A percentile compares a stretch with the other conserved stretches of the same genome.
Evolutionary conservation across 768 basidiomycete species (phyloP).

Genomic region (Tulasnella sp.): DNA sequence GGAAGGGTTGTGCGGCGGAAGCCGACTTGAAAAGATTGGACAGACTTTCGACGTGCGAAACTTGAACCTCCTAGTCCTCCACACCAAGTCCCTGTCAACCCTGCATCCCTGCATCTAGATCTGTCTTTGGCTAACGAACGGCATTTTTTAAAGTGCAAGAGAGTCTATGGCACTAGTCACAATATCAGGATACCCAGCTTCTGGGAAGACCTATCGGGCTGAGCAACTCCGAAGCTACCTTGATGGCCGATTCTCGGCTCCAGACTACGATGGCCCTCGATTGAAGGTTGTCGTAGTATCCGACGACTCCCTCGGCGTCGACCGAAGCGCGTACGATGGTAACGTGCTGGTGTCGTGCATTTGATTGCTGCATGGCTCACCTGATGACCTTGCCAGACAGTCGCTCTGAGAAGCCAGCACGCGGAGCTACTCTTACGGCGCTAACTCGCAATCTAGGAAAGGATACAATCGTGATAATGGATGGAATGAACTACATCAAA

Average conservation of each 20-base stretch:
- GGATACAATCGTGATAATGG: conserved; percentile 81
- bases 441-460: conserved; percentile 67
- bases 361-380: conserved; percentile 1
- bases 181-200: conserved; percentile 79
- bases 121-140: not conserved
- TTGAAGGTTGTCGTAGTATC: conserved; percentile 53
- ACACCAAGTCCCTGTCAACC: not conserved
- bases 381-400: conserved; percentile 49
- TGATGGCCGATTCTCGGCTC: conserved; percentile 47
- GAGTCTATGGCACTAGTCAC: conserved; percentile 83
- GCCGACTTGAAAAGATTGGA: not conserved
- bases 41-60: conserved; percentile 3
- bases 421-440: conserved; percentile 77
- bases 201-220: conserved; percentile 79
- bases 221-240: conserved; percentile 58
- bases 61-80: not conserved
- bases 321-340: conserved; percentile 72
- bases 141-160: not conserved
- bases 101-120: not conserved
- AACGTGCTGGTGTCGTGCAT: conserved; percentile 31
- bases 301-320: conserved; percentile 65
- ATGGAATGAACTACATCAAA: conserved; percentile 95
- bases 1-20: conserved; percentile 3
- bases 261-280: conserved; percentile 51
- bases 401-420: conserved; percentile 80